These are phyloP conservation scores for Centaurea solstitialis DNA, from an alignment of 129 eudicot genomes.

Conservation along the genomic window DNA sequence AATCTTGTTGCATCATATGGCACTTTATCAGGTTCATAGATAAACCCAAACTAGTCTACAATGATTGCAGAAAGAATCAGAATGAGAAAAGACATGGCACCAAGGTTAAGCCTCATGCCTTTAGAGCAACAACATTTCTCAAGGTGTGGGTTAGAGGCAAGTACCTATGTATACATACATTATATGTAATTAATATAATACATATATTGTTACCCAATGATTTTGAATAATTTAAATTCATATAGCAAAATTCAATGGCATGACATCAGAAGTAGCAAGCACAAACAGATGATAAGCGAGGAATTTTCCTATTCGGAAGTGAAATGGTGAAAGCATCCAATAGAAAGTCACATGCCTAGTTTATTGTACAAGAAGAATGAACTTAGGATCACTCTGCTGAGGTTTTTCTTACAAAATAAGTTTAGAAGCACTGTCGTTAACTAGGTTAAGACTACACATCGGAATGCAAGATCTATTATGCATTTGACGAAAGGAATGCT, in stretches of 20 bases:
- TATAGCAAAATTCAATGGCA: background rate
- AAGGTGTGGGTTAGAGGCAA: background rate
- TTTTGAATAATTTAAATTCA: background rate
- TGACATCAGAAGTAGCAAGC: background rate
- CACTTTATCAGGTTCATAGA: background rate
- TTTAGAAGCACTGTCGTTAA: background rate
- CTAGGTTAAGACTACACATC: background rate
- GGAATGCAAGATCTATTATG: background rate
- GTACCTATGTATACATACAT: too few species aligned
- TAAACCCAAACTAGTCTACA: too few species aligned
- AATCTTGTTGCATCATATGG: background rate
- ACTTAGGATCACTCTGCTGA: background rate
- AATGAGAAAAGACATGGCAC: too few species aligned
- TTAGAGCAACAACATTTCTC: background rate
- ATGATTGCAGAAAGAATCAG: too few species aligned
- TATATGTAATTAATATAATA: too few species aligned
- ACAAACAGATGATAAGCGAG: background rate
- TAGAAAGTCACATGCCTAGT: background rate
- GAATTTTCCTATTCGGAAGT: background rate
- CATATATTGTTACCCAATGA: background rate
- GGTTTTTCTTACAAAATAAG: background rate
- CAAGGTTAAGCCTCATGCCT: background rate
- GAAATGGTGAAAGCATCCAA: background rate
- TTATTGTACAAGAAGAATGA: background rate
- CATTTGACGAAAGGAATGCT: background rate